phyloP scores from a whole-genome alignment of 768 basidiomycete species.

The Epithele typhae region DNA sequence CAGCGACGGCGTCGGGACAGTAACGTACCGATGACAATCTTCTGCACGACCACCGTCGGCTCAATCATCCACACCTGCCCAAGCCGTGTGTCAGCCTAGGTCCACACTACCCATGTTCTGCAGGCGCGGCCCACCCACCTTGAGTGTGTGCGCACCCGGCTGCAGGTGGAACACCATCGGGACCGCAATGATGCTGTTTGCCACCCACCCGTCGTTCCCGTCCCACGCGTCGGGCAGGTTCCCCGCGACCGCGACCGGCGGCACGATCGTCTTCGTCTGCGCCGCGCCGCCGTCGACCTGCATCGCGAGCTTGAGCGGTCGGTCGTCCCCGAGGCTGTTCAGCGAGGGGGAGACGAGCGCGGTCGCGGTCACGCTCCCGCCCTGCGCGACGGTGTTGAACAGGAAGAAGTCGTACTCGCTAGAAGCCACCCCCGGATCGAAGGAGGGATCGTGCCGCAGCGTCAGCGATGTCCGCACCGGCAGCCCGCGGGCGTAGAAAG shows the following conservation, averaged over 20 bases:
- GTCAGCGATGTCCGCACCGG: background rate
- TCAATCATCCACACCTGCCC: constrained; percentile 50
- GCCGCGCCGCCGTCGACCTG: constrained; percentile 43
- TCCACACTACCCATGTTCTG: background rate
- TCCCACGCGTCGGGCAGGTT: constrained; percentile 43
- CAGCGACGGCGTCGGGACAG: background rate
- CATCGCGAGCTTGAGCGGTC: constrained; percentile 48
- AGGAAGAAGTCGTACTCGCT: constrained; percentile 66
- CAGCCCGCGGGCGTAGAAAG: background rate
- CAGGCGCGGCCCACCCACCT: constrained; percentile 28
- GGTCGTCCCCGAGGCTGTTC: constrained; percentile 45
- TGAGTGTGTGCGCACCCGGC: constrained; percentile 58
- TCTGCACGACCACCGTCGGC: constrained; percentile 56
- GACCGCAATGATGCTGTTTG: constrained; percentile 45
- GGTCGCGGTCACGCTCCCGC: constrained; percentile 44
- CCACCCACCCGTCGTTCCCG: constrained; percentile 46
- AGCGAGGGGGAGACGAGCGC: constrained; percentile 48
- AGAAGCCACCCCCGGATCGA: no score
- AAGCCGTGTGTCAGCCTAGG: background rate
- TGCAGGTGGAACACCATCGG: constrained; percentile 34
- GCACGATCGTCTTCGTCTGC: constrained; percentile 44
- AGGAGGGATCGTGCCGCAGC: no score
- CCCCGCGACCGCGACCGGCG: constrained; percentile 42
- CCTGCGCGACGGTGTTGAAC: constrained; percentile 43
- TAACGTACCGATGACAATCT: constrained; percentile 49